phyloP scores from a whole-genome alignment of 306 rosid species.

The Phaseolus lunatus region DNA sequence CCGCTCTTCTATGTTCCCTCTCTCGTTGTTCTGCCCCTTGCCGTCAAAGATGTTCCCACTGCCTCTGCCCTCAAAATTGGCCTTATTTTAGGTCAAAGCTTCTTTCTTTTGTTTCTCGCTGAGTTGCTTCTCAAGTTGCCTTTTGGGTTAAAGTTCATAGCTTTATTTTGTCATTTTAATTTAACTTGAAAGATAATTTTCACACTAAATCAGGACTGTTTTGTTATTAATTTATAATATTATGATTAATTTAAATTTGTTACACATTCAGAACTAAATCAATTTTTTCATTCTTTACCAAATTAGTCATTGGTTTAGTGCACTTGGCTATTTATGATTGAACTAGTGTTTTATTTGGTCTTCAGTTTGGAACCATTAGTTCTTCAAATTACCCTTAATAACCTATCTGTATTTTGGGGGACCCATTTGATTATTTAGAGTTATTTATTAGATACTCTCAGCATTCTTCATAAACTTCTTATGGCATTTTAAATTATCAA shows the following conservation, averaged over 20 bases:
- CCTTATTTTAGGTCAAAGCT: constrained; percentile 70
- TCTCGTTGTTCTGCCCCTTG: constrained; percentile 84
- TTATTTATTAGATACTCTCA: not conserved
- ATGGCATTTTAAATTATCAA: not conserved
- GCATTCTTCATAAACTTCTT: not conserved
- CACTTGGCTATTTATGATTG: not conserved
- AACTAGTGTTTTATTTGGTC: not conserved
- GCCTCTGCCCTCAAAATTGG: constrained; percentile 89
- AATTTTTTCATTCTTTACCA: not conserved
- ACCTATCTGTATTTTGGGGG: not conserved
- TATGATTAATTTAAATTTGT: no score
- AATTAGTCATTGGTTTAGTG: not conserved
- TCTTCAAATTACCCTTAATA: not conserved
- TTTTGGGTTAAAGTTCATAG: no score
- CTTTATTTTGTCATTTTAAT: no score
- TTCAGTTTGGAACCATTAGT: not conserved
- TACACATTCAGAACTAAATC: no score
- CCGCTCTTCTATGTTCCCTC: constrained; percentile 95
- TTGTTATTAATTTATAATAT: no score
- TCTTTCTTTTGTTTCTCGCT: not conserved
- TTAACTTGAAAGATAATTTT: no score
- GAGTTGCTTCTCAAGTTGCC: not conserved
- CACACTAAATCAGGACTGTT: no score
- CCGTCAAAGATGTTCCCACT: constrained; percentile 82
- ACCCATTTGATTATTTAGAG: not conserved